phyloP scores from a whole-genome alignment of 2,329 filamentous ascomycete species.

The Colletotrichum horii region DNA sequence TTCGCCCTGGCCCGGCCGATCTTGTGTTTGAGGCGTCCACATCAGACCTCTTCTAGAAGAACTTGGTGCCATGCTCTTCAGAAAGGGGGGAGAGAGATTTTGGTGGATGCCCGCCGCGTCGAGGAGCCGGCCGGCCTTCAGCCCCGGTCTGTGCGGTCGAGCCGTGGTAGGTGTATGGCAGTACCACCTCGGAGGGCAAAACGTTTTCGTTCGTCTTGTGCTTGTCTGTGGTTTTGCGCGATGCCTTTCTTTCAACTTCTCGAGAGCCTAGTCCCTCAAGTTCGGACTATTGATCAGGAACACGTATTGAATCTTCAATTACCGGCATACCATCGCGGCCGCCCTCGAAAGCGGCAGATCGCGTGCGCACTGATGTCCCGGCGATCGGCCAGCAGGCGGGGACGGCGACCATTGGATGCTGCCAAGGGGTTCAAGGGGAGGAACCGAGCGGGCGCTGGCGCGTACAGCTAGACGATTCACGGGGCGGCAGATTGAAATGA shows the following conservation, averaged over 20 bases:
- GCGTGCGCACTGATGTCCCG: neutral
- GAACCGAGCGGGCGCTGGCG: neutral
- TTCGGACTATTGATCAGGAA: neutral
- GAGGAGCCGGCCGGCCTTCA: neutral
- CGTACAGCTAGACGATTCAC: neutral
- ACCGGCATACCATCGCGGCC: neutral
- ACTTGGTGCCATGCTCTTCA: neutral
- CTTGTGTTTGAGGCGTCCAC: constrained; percentile 2
- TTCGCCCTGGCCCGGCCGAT: constrained; percentile 9
- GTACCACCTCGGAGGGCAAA: neutral
- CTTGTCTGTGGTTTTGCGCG: neutral
- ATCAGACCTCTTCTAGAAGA: constrained; percentile 16
- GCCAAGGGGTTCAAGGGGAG: neutral
- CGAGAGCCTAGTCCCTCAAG: neutral
- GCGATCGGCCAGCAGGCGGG: constrained; percentile 1
- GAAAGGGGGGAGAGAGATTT: neutral
- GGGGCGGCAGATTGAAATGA: neutral
- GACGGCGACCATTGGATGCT: neutral
- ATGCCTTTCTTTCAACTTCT: neutral
- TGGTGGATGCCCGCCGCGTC: neutral
- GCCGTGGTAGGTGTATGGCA: neutral
- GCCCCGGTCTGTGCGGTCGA: neutral
- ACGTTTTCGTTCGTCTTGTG: neutral
- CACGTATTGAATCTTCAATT: neutral
- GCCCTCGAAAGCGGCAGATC: neutral